Conservation (phyloP, 371 early-diverging fungal genomes). For the Basidiobolus meristosporus region DNA sequence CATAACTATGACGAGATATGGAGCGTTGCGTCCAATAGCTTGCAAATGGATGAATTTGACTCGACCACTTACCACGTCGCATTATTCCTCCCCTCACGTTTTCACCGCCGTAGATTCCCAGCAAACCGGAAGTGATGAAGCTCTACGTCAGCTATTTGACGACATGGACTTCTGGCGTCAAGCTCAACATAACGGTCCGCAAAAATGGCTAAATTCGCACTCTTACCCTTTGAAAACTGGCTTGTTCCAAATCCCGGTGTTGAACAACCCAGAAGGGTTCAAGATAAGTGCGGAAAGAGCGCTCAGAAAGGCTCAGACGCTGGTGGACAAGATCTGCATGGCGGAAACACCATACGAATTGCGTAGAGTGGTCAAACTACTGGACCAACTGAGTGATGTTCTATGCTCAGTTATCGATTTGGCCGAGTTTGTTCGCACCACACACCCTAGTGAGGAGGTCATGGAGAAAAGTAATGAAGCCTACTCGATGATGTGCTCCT, state of each 20-base stretch:
- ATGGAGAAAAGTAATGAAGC: conserved; percentile 61
- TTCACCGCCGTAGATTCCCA: no score
- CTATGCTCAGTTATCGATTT: conserved; percentile 82
- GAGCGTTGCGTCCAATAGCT: no score
- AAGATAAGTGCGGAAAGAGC: conserved; percentile 2
- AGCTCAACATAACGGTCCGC: no score
- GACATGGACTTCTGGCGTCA: no score
- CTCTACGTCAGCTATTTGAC: no score
- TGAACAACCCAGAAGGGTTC: conserved; percentile 4
- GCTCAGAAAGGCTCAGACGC: conserved; percentile 10
- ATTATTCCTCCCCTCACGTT: no score
- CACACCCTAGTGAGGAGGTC: conserved; percentile 57
- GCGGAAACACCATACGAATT: conserved; percentile 31
- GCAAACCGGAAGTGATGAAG: no score
- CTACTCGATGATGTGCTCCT: conserved; percentile 51
- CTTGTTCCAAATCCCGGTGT: conserved; percentile 2
- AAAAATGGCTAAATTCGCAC: no score
- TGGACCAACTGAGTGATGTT: conserved; percentile 78
- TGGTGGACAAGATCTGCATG: conserved; percentile 31
- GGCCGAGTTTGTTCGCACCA: conserved; percentile 80
- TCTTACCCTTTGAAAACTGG: conserved; percentile 4
- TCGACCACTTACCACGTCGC: no score
- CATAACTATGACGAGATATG: no score
- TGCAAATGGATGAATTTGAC: no score
- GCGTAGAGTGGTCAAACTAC: conserved; percentile 49